These are phyloP conservation scores for Puccinia polysora DNA, from an alignment of 1,284 basidiomycete species.

Conservation along the genomic window DNA sequence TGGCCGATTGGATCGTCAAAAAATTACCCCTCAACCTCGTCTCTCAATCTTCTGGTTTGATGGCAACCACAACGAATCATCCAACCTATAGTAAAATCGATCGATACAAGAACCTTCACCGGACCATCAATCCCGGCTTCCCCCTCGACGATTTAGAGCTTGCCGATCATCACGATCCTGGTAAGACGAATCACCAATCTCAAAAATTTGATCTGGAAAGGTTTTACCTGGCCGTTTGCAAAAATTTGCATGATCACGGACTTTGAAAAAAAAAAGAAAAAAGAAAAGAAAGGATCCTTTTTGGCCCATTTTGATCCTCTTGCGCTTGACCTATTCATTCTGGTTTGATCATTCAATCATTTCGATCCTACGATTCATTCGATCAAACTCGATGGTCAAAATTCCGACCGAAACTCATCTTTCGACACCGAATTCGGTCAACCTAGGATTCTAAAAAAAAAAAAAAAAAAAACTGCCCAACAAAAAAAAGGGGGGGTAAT, in stretches of 20 bases:
- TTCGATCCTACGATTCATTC: too few species aligned
- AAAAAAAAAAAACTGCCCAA: too few species aligned
- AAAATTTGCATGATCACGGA: slow-evolving; percentile 39
- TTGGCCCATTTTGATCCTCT: background rate
- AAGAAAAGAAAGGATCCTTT: too few species aligned
- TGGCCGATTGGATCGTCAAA: slow-evolving; percentile 31
- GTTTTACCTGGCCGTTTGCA: slow-evolving; percentile 28
- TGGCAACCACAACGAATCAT: background rate
- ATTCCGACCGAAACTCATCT: too few species aligned
- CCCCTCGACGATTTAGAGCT: slow-evolving; percentile 26
- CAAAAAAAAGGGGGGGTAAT: too few species aligned
- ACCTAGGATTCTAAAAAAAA: too few species aligned
- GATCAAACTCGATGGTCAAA: too few species aligned
- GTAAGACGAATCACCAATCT: background rate
- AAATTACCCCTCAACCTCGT: slow-evolving; percentile 13
- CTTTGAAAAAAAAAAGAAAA: slow-evolving; percentile 31
- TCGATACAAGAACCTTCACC: background rate
- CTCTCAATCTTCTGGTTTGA: background rate
- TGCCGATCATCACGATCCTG: background rate
- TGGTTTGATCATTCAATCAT: background rate
- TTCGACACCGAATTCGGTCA: too few species aligned
- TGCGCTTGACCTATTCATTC: background rate
- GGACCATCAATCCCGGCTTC: slow-evolving; percentile 23
- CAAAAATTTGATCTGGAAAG: slow-evolving; percentile 11
- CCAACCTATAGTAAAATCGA: background rate